A percentile compares a stretch with the other conserved stretches of the same genome.
phyloP scores from a whole-genome alignment of 148 eudicot genomes.

The Oxyria digyna region DNA sequence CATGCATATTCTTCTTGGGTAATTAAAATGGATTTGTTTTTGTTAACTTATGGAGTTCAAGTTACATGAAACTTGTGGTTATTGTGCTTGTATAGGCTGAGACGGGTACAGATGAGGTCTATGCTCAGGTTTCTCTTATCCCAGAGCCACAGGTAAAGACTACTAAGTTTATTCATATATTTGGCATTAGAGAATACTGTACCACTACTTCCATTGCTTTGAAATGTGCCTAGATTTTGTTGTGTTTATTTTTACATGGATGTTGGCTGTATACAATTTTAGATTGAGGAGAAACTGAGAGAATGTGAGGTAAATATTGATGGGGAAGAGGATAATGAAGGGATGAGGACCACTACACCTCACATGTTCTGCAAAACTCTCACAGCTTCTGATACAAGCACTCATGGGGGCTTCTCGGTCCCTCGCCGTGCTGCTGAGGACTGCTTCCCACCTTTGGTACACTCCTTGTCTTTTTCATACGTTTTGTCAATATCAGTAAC shows the following conservation, averaged over 20 bases:
- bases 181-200: background rate
- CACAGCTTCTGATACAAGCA: conserved; percentile 96
- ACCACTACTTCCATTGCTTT: background rate
- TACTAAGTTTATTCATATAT: background rate
- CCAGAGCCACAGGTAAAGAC: conserved; percentile 61
- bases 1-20: conserved; percentile 1
- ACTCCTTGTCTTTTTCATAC: background rate
- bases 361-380: conserved; percentile 99
- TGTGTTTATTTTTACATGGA: background rate
- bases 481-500: background rate
- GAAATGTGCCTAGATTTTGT: background rate
- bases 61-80: conserved; percentile 21
- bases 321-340: conserved; percentile 42
- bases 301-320: conserved; percentile 40
- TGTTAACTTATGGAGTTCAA: background rate
- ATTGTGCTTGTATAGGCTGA: conserved; percentile 47
- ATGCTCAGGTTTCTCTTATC: conserved; percentile 77
- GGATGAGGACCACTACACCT: conserved; percentile 52
- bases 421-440: conserved; percentile 99
- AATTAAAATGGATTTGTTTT: background rate
- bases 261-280: background rate
- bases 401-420: conserved; percentile 98
- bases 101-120: conserved; percentile 80
- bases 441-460: conserved; percentile 97
- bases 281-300: conserved; percentile 68